Conservation (phyloP, 768 basidiomycete species). For the Tylopilus plumbeoviolaceoides region DNA sequence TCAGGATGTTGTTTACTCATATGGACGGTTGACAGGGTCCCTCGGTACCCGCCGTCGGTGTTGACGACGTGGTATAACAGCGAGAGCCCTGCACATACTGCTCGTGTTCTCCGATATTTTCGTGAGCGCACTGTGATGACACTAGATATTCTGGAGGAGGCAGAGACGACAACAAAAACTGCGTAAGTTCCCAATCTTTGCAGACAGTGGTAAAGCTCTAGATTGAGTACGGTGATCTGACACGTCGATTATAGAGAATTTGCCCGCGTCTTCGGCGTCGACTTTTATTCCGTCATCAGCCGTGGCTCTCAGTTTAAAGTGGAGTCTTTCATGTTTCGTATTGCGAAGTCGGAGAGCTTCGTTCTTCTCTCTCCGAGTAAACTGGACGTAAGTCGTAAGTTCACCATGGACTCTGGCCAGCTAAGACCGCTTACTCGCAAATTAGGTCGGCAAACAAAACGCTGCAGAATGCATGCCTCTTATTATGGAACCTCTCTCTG, state of each 20-base stretch:
- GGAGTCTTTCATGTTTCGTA: conserved; percentile 97
- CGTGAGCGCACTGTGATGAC: conserved; percentile 60
- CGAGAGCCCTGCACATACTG: conserved; percentile 49
- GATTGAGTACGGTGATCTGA: background rate
- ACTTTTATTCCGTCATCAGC: conserved; percentile 92
- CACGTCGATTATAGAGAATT: conserved; percentile 67
- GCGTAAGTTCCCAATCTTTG: background rate
- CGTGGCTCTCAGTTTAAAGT: conserved; percentile 99
- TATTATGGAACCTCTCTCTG: conserved; percentile 91
- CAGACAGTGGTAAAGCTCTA: background rate
- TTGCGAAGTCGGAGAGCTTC: conserved; percentile 93
- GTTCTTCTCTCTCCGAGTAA: conserved; percentile 88
- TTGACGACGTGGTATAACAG: conserved; percentile 70
- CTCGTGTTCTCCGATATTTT: conserved; percentile 57
- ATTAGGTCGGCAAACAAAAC: conserved; percentile 90
- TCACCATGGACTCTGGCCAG: background rate
- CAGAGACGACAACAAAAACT: conserved; percentile 5
- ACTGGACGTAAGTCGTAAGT: conserved; percentile 56
- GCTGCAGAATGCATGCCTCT: conserved; percentile 95
- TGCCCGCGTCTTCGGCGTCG: conserved; percentile 94
- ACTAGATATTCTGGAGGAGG: background rate
- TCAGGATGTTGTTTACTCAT: background rate
- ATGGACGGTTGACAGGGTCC: conserved; percentile 48
- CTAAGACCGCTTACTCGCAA: background rate
- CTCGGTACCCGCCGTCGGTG: conserved; percentile 61